Evolutionary conservation across 73 alveolate species (phyloP), one percentile per base, ranked within the genome.

Genomic region (Paramecium caudatum): DNA sequence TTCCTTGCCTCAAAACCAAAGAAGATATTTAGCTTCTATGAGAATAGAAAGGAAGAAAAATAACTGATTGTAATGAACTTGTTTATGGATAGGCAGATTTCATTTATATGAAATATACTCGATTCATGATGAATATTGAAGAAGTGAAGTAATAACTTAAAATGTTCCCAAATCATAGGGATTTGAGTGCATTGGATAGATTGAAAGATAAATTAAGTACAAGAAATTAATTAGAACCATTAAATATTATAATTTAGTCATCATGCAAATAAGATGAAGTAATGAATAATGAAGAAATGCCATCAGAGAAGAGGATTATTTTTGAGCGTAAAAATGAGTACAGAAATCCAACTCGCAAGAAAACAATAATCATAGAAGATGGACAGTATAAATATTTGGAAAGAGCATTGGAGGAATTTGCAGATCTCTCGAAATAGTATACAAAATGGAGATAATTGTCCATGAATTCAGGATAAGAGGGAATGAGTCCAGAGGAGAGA

Each of bases 401-500:
- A 12, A 30, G 19, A 41, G 88, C 88, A 21, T 41, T 43, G 19
- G 21, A 30, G 16, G 88, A 74, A 68, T 74, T 39, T 21, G 16
- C 39, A 21, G 88, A 74, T 6, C 9, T 74, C 3, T 41, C 47
- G 47, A 74, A 74, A 39, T 5, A 23, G 21, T 74, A 74, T 12
- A 74, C 62, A 4, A 74, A 34, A 74, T 74, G 88, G 88, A 74
- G 88, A 74, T 65, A 30, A 25, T 36, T 32, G 34, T 65, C 46
- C 6, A 74, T 74, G 46, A 21, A 74, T 74, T 17, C 21, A 43
- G 30, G 80, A 27, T 37, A 43, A 10, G 80, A 74, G 5, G 68
- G 55, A 43, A 15, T 39, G 39, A 74, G 68, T 74, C 68, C 88
- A 41, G 88, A 74, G 43, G 68, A 41, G 23, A 65, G 34, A 5